Evolutionary conservation across 2,329 filamentous ascomycete genomes (phyloP).

Genomic region (Rhynchosporium graminicola): DNA sequence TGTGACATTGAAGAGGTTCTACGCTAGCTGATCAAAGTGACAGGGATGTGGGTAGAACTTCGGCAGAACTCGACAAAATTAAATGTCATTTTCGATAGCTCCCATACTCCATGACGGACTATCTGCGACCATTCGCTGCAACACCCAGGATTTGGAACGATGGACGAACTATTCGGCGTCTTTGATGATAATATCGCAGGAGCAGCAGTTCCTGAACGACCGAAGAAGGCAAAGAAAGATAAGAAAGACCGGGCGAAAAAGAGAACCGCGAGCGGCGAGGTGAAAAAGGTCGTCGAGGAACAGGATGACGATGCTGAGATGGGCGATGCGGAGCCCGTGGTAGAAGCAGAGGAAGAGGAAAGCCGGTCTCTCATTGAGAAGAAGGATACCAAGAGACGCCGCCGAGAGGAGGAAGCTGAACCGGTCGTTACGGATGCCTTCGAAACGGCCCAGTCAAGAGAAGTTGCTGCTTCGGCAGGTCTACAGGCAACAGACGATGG

Average conservation of each 20-base stretch:
- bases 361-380: conserved; percentile 47
- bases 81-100: neutral
- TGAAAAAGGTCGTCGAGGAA: conserved; percentile 57
- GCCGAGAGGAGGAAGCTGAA: conserved; percentile 64
- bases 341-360: conserved; percentile 39
- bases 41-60: conserved; percentile 5
- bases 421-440: conserved; percentile 92
- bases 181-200: conserved; percentile 63
- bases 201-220: conserved; percentile 35
- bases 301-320: conserved; percentile 70
- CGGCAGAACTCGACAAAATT: conserved; percentile 5
- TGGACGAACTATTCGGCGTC: conserved; percentile 82
- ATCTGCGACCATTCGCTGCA: neutral
- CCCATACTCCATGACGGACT: neutral
- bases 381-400: conserved; percentile 61
- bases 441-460: conserved; percentile 89
- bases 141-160: conserved; percentile 40
- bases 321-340: conserved; percentile 10
- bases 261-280: conserved; percentile 78
- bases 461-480: conserved; percentile 65
- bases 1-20: neutral
- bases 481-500: conserved; percentile 39
- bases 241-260: conserved; percentile 74
- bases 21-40: conserved; percentile 8
- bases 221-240: conserved; percentile 43